A percentile compares a stretch with the other conserved stretches of the same genome.
phyloP scores from a whole-genome alignment of 352 stramenopile genomes.

The Halophytophthora polymorphica region DNA sequence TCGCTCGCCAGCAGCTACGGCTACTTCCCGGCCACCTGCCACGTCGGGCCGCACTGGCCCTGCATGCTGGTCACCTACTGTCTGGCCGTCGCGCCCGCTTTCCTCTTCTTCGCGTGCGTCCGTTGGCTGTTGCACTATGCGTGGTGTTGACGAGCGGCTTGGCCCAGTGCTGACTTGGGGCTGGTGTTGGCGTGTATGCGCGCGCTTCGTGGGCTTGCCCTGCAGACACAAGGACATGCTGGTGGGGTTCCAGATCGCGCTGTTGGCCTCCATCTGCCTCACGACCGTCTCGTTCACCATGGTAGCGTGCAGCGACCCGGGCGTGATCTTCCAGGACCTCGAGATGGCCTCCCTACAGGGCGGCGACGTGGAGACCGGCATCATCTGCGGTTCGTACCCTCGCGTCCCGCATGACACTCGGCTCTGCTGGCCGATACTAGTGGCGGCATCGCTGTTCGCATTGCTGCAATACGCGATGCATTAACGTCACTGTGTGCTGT shows the following conservation, averaged over 20 bases:
- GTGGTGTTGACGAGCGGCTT: too few species aligned
- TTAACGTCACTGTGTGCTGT: neutral
- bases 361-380: conserved; percentile 35
- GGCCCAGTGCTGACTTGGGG: neutral
- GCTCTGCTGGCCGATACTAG: too few species aligned
- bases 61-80: conserved; percentile 80
- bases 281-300: conserved; percentile 73
- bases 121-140: conserved; percentile 1
- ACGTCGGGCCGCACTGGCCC: conserved; percentile 67
- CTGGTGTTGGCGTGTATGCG: too few species aligned
- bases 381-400: conserved; percentile 59
- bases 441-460: too few species aligned
- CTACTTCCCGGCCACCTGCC: conserved; percentile 59
- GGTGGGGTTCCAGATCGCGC: conserved; percentile 38
- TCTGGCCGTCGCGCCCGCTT: conserved; percentile 47
- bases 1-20: conserved; percentile 40
- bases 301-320: conserved; percentile 75
- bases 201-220: neutral
- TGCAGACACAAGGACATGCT: conserved; percentile 33
- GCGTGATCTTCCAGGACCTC: conserved; percentile 56
- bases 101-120: conserved; percentile 49
- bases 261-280: conserved; percentile 48
- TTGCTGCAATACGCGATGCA: neutral
- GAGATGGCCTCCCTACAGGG: conserved; percentile 18
- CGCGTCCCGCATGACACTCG: neutral